These are phyloP conservation scores for Fragilaria crotonensis DNA, from an alignment of 108 stramenopile species.

Conservation along the genomic window DNA sequence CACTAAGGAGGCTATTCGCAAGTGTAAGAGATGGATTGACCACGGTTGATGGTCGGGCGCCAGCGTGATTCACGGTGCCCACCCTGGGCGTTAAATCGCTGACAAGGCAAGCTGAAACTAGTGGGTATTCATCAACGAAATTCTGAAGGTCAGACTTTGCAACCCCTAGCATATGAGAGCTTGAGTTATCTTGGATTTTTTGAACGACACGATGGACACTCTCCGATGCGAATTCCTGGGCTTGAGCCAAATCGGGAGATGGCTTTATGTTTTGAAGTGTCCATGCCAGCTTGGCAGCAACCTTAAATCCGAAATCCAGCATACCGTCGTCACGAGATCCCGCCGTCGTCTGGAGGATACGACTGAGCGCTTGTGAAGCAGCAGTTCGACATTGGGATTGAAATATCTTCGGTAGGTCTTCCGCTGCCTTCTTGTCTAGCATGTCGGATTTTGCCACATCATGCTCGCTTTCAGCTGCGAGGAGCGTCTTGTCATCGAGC, in stretches of 20 bases:
- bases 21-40: constrained; percentile 3
- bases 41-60: not conserved
- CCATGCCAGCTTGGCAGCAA: constrained; percentile 73
- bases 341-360: constrained; percentile 45
- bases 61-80: not conserved
- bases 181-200: constrained; percentile 7
- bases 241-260: constrained; percentile 22
- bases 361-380: constrained; percentile 65
- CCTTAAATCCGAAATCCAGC: constrained; percentile 45
- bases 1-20: constrained; percentile 45
- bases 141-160: constrained; percentile 14
- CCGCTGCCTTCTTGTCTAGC: constrained; percentile 23
- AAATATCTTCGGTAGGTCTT: constrained; percentile 39
- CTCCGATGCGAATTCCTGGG: constrained; percentile 40
- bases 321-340: constrained; percentile 34
- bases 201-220: constrained; percentile 30
- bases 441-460: constrained; percentile 1
- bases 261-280: constrained; percentile 45
- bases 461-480: constrained; percentile 2
- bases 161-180: not conserved
- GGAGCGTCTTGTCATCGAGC: constrained; percentile 4
- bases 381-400: constrained; percentile 58
- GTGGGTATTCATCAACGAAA: constrained; percentile 46
- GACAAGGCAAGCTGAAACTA: constrained; percentile 61
- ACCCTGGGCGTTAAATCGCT: constrained; percentile 37